These are phyloP conservation scores for Pleodorina starrii DNA, from an alignment of 139 green algal species.

Conservation along the genomic window DNA sequence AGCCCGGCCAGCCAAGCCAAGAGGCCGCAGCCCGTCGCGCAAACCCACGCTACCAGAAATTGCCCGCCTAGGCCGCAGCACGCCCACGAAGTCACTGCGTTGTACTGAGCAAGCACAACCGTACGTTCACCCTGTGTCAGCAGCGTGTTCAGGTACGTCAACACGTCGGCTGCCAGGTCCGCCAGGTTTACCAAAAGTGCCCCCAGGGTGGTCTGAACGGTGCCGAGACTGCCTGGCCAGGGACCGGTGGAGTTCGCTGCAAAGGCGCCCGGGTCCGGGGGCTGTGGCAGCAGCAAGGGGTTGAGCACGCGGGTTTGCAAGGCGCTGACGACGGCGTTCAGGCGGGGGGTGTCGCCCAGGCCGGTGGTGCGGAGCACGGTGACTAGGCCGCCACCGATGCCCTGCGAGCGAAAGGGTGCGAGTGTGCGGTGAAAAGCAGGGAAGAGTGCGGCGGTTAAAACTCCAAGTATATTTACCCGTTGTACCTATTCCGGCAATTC, in stretches of 20 bases:
- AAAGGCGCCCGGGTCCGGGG: background rate
- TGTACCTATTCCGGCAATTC: too few species aligned
- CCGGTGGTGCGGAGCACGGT: conserved; percentile 13
- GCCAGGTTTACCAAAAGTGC: background rate
- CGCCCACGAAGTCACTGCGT: background rate
- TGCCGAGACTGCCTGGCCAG: conserved; percentile 12
- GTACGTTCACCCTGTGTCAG: background rate
- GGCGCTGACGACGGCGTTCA: background rate
- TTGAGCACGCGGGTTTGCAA: background rate
- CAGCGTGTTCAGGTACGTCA: background rate
- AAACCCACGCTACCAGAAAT: conserved; percentile 4
- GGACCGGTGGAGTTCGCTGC: background rate
- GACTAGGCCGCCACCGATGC: conserved; percentile 3
- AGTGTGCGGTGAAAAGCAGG: too few species aligned
- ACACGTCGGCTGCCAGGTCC: background rate
- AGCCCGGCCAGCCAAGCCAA: conserved; percentile 12
- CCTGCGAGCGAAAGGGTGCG: too few species aligned
- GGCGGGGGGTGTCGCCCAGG: conserved; percentile 20
- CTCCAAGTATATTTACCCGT: too few species aligned
- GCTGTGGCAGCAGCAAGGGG: conserved; percentile 1
- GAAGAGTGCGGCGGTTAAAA: too few species aligned
- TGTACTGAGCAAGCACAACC: background rate
- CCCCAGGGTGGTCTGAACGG: background rate
- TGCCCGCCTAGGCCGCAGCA: conserved; percentile 19
- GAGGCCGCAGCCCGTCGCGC: conserved; percentile 20